phyloP scores from a whole-genome alignment of 1,284 basidiomycete species.

The Moesziomyces parantarcticus region DNA sequence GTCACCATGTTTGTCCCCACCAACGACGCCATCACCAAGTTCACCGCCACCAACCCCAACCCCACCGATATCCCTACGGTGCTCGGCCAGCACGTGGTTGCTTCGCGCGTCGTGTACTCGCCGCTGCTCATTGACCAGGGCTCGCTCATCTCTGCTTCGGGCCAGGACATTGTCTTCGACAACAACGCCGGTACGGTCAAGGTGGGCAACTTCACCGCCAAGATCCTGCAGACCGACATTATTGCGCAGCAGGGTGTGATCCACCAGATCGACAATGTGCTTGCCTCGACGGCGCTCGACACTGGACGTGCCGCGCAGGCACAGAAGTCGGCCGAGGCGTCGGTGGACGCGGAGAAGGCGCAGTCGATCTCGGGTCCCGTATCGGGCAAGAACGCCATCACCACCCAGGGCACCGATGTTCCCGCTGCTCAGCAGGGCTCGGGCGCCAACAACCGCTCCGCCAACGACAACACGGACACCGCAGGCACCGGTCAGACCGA shows the following conservation, averaged over 20 bases:
- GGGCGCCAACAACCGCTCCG: slow-evolving; percentile 34
- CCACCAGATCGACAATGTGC: slow-evolving; percentile 53
- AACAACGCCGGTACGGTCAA: slow-evolving; percentile 38
- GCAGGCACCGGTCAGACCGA: slow-evolving; percentile 28
- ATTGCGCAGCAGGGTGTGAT: slow-evolving; percentile 53
- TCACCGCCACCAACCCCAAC: slow-evolving; percentile 26
- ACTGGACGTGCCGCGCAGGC: slow-evolving; percentile 48
- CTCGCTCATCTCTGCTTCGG: slow-evolving; percentile 44
- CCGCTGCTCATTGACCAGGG: slow-evolving; percentile 51
- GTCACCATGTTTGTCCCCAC: slow-evolving; percentile 56
- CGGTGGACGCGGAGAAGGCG: slow-evolving; percentile 16
- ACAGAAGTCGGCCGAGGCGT: slow-evolving; percentile 35
- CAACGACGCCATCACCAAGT: slow-evolving; percentile 42
- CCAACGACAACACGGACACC: slow-evolving; percentile 33
- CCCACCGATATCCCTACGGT: slow-evolving; percentile 35
- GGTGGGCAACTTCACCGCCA: slow-evolving; percentile 49
- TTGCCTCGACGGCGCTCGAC: slow-evolving; percentile 44
- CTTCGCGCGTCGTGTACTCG: slow-evolving; percentile 50
- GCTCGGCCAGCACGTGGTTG: slow-evolving; percentile 51
- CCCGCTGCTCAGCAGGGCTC: slow-evolving; percentile 37
- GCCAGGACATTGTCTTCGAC: slow-evolving; percentile 55
- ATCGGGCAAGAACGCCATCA: slow-evolving; percentile 41
- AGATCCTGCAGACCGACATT: slow-evolving; percentile 54
- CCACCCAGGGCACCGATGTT: slow-evolving; percentile 45
- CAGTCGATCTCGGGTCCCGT: slow-evolving; percentile 43